Base-by-base conservation (phyloP, 73 alveolate genomes). In the Effrenium voratum region DNA sequence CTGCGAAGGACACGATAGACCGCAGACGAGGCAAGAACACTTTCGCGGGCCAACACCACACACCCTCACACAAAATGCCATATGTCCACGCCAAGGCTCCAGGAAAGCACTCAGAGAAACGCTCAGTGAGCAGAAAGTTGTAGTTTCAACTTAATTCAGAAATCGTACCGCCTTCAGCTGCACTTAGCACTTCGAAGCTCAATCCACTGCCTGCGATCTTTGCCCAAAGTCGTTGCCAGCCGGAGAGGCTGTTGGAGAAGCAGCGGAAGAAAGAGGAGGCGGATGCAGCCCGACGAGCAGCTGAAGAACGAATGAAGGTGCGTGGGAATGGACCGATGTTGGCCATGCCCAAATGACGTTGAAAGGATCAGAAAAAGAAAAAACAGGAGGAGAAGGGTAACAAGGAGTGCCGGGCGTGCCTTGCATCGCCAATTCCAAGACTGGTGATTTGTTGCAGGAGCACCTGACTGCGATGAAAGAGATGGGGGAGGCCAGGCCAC, bases 231-330 rank as follows among this genome's bases (percentile, higher is more conserved):
- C 66, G 19, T 10, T 10, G 28, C 10, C 10, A 52, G 66, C 28
- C 66, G 10, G 66, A 13, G 19, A 85, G 94, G 94, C 94, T 85
- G 26, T 40, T 85, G 60, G 94, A 85, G 57, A 85, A 85, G 94
- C 94, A 85, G 34, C 94, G 94, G 43, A 85, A 85, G 82, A 85
- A 85, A 57, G 94, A 85, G 34, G 94, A 85, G 94, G 80, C 94
- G 60, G 94, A 85, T 45, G 94, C 94, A n/a, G 80, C 94, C 32
- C 94, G 94, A 15, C 57, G 60, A 28, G 94, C 94, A 3, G 94
- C 94, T n/a, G 94, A 85, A 34, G 94, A 85, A 40, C 79, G 94
- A n/a, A 85, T 85, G 94, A 85, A 85, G 94, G 94, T 49, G 47
- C 68, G 49, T 45, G 45, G 26, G 75, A 60, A 24, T 32, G 30